Base-by-base conservation (phyloP, 495 filamentous ascomycete genomes). In the Aspergillus baeticus region DNA sequence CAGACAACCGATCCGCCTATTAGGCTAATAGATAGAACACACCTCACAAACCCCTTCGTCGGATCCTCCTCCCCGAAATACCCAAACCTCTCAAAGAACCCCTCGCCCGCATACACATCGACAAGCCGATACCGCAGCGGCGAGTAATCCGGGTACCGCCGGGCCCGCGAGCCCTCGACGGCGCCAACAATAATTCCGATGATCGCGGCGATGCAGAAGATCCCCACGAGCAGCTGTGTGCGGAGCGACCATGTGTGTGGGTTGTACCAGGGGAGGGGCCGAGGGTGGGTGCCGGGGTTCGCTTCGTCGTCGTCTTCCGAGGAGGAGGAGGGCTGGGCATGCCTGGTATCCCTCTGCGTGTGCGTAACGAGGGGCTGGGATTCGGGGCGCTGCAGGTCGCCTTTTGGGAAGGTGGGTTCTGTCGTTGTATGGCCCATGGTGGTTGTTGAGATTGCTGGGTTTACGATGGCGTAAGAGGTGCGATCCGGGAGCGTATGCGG, bases 151-250 rank as follows among this genome's bases (percentile, higher is more conserved):
- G 83, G 83, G 62, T 86, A 84, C 17, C 68, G 67, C 38, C 73
- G 77, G 1, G 69, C 68, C 54, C 71, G 70, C 26, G 72, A 70
- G 10, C 75, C 81, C 58, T 79, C 72, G 5, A 80, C 70, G 3
- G 81, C 79, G 11, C 77, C 79, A n/a, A 87, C 76, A 10, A 83
- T 70, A n/a, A 80, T 65, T 1, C 75, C 70, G 8, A 83, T 64
- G 2, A 86, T 63, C 10, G 82, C 60, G 4, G 78, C 66, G 1
- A 78, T 51, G 1, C 68, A 58, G 3, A 58, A 66, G 18, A 60
- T 49, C 0, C 41, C 67, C 14, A 65, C 63, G 23, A 79, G 66
- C 17, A 77, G 55, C 68, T 73, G 79, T 18, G 65, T 74, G 51
- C 72, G 74, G 59, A 72, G 68, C 10, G 72, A 72, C 80, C 81